Evolutionary conservation across 345 rosid species (phyloP), one percentile per base, ranked within the genome.

Genomic region (Lepidium aucheri): DNA sequence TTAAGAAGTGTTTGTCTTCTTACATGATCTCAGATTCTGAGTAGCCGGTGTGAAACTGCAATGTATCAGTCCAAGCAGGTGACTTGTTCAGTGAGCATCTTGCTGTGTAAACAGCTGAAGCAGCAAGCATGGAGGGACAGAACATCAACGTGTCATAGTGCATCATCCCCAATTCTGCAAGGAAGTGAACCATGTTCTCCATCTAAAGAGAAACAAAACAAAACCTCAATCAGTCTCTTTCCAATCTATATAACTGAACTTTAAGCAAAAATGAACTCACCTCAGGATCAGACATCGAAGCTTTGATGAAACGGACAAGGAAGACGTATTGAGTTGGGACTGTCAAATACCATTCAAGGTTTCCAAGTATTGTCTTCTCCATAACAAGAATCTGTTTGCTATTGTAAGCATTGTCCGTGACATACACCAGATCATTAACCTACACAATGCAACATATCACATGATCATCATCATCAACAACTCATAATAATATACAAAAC

Each of bases 101-200:
- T 28, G 99, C 99, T 2, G 83, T 86, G 50, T 89, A 95, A 3
- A 95, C 99, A 1, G 99, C 97, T 10, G 99, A 86, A 53, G 99
- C 99, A 60, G 99, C 96, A 32, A 91, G 78, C 91, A 84, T 70
- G 3, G 97, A 87, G 33, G 95, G 87, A 47, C 84, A 61, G 72
- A 69, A 87, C 77, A 43, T 72, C 4, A 87, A 52, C 8, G 70
- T 69, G 12, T 81, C 88, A 20, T 91, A 18, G 38, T 86, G 74
- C 96, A 89, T 79, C 75, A 87, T 11, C 32, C 99, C 99, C 77
- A 95, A 70, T 70, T 91, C 99, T 33, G 96, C 86, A 8, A 95
- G 68, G 52, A 79, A 95, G 69, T 85, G 78, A 12, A 83, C 97
- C 99, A 89, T 80, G 82, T 76, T 81, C 79, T 87, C 95, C 84